Evolutionary conservation across 805 yeast genomes (phyloP), one percentile per base, ranked within the genome.

Genomic region (Nakazawaea wickerhamii): DNA sequence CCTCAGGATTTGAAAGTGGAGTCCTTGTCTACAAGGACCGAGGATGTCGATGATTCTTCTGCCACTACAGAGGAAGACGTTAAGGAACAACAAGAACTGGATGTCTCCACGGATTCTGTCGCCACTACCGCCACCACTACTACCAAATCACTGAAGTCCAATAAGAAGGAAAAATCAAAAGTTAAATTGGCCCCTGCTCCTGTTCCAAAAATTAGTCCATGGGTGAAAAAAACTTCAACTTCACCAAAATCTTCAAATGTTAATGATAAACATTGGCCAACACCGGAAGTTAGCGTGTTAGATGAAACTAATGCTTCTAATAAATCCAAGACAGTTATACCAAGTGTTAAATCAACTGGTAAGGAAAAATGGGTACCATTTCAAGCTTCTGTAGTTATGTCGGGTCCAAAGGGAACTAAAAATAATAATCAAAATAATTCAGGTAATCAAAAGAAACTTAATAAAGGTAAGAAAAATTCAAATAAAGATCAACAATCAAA

Each of bases 311-410:
- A 30, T 40, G 44, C 21, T n/a, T 41, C 46, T 45, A 49, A 58
- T 45, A 54, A 55, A 40, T 50, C 56, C 27, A 8, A 43, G 25
- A 20, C 25, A 11, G 25, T 43, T n/a, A 44, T 41, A 31, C 51
- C 54, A 17, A 40, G 43, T 14, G 50, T 50, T 41, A 49, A 52
- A 41, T 43, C 46, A 36, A 61, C 61, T 13, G 79, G 79, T 43
- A 78, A 75, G 53, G 83, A 77, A 53, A 84, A 82, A 57, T 81
- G 87, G 86, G 73, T 80, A 30, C 87, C 87, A n/a, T 77, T 74
- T 57, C 71, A 77, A 51, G 84, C 78, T 21, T 62, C 75, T 32
- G 75, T 74, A 37, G 71, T 71, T 21, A 64, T 73, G 31, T 65
- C 71, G 17, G 58, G 55, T 41, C 58, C 64, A 10, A 49, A 48